phyloP scores from a whole-genome alignment of 208 protist genomes.

The Acanthamoeba royreba region DNA sequence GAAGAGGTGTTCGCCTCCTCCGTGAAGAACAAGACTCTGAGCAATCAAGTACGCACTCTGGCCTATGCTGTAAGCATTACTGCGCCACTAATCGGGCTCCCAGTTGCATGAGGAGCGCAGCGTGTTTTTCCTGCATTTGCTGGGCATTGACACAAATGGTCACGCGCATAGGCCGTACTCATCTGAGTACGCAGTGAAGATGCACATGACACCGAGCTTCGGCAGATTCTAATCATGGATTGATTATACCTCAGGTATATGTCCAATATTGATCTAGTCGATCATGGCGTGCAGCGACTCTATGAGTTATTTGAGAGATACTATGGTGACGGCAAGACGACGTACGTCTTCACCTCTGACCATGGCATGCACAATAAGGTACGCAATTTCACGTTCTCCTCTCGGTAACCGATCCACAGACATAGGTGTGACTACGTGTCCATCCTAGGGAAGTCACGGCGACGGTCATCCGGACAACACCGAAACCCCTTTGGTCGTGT shows the following conservation, averaged over 20 bases:
- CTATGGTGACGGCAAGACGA: slow-evolving; percentile 67
- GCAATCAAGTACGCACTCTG: background rate
- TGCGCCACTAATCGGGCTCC: too few relatives aligned
- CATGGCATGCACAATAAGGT: slow-evolving; percentile 81
- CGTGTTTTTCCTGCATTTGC: slow-evolving; percentile 81
- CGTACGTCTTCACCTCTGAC: slow-evolving; percentile 79
- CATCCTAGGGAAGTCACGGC: slow-evolving; percentile 67
- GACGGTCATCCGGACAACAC: slow-evolving; percentile 77
- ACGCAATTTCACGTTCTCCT: too few relatives aligned
- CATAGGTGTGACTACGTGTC: too few relatives aligned
- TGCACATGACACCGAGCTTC: background rate
- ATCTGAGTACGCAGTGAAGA: slow-evolving; percentile 62
- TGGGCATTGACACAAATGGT: slow-evolving; percentile 81
- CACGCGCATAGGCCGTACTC: slow-evolving; percentile 74
- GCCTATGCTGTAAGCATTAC: background rate
- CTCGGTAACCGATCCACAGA: too few relatives aligned
- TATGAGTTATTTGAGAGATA: slow-evolving; percentile 60
- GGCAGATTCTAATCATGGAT: background rate
- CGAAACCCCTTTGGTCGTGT: slow-evolving; percentile 69
- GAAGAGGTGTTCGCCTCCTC: slow-evolving; percentile 64
- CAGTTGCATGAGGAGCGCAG: slow-evolving; percentile 14
- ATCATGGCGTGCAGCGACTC: slow-evolving; percentile 64
- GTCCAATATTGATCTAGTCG: slow-evolving; percentile 67
- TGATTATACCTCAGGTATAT: slow-evolving; percentile 45
- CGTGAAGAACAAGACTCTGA: background rate